Base-by-base conservation (phyloP, 441 rosid species). In the Breynia disticha region DNA sequence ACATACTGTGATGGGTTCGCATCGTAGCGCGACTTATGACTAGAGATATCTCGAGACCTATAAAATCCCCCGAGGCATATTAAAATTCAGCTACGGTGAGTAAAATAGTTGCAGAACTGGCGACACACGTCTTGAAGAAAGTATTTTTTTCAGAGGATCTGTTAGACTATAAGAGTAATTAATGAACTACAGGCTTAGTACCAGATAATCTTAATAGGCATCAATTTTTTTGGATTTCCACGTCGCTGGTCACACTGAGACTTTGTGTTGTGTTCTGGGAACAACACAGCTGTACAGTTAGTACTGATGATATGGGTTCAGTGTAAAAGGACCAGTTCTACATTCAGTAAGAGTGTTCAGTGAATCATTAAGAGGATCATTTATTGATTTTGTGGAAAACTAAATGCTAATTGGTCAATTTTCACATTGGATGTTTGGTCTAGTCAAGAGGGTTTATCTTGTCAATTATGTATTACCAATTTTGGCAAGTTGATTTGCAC, bases 361-460 rank as follows among this genome's bases (percentile, higher is more conserved):
- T 41, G 44, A 41, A 41, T 15, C 44, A 4, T 41, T 9, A 41
- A 41, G 44, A 18, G 2, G 14, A 58, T 9, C 19, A 46, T 5
- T 28, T 28, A 4, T 28, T 28, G 35, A 28, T 28, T 28, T 28
- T 1, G 35, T 28, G 35, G 35, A n/a, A 28, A 28, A 28, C 35
- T 28, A 28, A 55, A 44, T 28, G 24, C 20, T 42, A 19, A 55
- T 16, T 37, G 59, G 77, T 75, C 63, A 69, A 50, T 54, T 75
- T 57, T 74, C 82, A 74, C 49, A 68, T 76, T 81, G 73, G 81
- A 70, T 74, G 72, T 79, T 78, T 74, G 63, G 84, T 72, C 70
- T 61, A 79, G 83, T 73, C 84, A 78, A 76, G 67, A 55, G 59
- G 63, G 67, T 67, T 66, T 72, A 72, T 68, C 81, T 55, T 68